Conservation (phyloP, 306 rosid genomes). For the Dicorynia guianensis region DNA sequence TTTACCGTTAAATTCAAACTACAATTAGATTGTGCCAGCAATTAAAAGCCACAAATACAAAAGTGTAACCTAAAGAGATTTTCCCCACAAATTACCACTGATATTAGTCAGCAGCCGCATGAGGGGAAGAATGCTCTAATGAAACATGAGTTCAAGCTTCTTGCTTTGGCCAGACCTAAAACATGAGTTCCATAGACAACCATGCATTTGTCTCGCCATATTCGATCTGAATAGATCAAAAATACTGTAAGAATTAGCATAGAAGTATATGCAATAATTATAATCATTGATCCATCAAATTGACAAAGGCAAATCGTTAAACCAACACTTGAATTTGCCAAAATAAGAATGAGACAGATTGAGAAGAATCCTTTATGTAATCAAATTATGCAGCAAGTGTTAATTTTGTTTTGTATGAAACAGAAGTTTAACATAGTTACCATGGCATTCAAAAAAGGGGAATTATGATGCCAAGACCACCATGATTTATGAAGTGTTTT, state of each 20-base stretch:
- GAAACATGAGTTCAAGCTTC: too few relatives aligned
- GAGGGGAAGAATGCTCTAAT: constrained; percentile 93
- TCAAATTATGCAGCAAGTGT: background rate
- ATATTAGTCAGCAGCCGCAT: constrained; percentile 94
- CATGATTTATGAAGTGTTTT: too few relatives aligned
- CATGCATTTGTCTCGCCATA: constrained; percentile 97
- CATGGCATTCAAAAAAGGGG: too few relatives aligned
- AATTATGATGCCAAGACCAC: too few relatives aligned
- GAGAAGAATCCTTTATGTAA: constrained; percentile 16
- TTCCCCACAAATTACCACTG: constrained; percentile 97
- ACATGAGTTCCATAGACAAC: constrained; percentile 98
- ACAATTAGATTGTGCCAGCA: constrained; percentile 33
- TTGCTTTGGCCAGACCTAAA: too few relatives aligned
- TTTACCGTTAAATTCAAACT: too few relatives aligned
- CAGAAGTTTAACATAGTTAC: too few relatives aligned
- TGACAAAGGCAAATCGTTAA: constrained; percentile 9
- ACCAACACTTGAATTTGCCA: background rate
- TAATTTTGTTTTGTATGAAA: too few relatives aligned
- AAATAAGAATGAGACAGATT: background rate
- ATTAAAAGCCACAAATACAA: constrained; percentile 26
- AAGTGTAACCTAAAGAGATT: constrained; percentile 82
- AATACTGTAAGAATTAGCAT: constrained; percentile 42
- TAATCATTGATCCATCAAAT: constrained; percentile 31
- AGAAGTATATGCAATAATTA: constrained; percentile 20
- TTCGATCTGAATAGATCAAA: constrained; percentile 75